Conservation (phyloP, 805 yeast species). For the Torulaspora delbrueckii region DNA sequence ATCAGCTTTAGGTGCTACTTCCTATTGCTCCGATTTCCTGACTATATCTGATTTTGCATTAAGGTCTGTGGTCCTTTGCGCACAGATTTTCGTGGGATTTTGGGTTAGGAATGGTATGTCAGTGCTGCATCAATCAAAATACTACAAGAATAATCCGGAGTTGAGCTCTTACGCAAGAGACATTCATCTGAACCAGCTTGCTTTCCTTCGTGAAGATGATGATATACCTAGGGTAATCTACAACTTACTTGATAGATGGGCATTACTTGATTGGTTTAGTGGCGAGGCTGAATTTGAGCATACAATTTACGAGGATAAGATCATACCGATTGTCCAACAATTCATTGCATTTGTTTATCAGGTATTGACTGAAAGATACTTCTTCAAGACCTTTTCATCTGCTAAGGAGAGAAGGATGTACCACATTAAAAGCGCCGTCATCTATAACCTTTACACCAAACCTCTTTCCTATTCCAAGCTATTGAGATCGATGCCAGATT, state of each 20-base stretch:
- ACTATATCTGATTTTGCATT: conserved; percentile 53
- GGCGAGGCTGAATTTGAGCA: conserved; percentile 34
- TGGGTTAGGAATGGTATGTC: conserved; percentile 73
- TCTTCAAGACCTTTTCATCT: conserved; percentile 43
- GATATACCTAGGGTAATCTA: conserved; percentile 52
- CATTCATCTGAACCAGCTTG: conserved; percentile 61
- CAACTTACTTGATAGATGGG: conserved; percentile 56
- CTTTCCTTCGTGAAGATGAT: conserved; percentile 47
- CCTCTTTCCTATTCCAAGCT: conserved; percentile 54
- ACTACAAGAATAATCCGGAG: conserved; percentile 46
- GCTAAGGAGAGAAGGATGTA: conserved; percentile 30
- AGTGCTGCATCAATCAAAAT: conserved; percentile 46
- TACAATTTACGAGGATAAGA: conserved; percentile 46
- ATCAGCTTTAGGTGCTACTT: conserved; percentile 21
- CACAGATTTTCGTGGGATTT: conserved; percentile 58
- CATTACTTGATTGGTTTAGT: conserved; percentile 46
- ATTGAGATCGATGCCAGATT: conserved; percentile 34
- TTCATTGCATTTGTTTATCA: conserved; percentile 66
- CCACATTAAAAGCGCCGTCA: conserved; percentile 40
- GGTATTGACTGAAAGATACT: conserved; percentile 63
- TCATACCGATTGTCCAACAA: conserved; percentile 69
- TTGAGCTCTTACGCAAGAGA: conserved; percentile 65
- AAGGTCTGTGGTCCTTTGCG: conserved; percentile 53
- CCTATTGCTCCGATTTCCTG: conserved; percentile 36
- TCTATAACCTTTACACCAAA: conserved; percentile 46